Evolutionary conservation across 2,329 filamentous ascomycete genomes (phyloP), one percentile per base, ranked within the genome.

Genomic region (Colletotrichum sp.): DNA sequence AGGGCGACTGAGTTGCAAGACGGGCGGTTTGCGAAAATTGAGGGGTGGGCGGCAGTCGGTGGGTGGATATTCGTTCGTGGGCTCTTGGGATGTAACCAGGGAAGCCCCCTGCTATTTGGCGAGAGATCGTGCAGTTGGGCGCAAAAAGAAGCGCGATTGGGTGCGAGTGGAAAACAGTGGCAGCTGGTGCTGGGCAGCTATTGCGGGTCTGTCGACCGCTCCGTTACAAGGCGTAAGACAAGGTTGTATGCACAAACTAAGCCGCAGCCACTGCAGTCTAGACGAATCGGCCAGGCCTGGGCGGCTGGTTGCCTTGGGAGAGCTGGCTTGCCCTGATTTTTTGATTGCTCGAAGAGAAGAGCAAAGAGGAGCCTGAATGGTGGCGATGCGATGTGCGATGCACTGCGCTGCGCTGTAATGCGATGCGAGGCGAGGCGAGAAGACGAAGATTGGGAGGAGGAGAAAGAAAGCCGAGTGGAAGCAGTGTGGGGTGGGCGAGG

Each of bases 131-230:
- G 74, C 70, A 57, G 76, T 77, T 77, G 76, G 76, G 76, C 76
- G 76, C 76, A 67, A 77, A 77, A 73, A 60, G 60, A 76, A 57
- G 76, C 66, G 74, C 76, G 70, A 77, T 77, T 77, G 74, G 76
- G 76, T 77, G 70, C 43, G 64, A 67, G 52, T 43, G 66, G 70
- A 70, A 52, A 64, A 75, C 65, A 52, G 73, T 77, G 73, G 74
- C 57, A 76, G 75, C 72, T 76, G 75, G 75, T 70, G 75, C 75
- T 77, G 73, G 75, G 75, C 75, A 77, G 76, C 76, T 77, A 77
- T 77, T 77, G 76, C 76, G 74, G 76, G 76, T 64, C 76, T 26
- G 55, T 68, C 73, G 48, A 72, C 72, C 75, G 72, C 68, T 69
- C 72, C 73, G 75, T 77, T 26, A 39, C 57, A 72, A 55, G 72